Conservation (phyloP, 2,329 filamentous ascomycete genomes). For the Fusarium guadeloupense region DNA sequence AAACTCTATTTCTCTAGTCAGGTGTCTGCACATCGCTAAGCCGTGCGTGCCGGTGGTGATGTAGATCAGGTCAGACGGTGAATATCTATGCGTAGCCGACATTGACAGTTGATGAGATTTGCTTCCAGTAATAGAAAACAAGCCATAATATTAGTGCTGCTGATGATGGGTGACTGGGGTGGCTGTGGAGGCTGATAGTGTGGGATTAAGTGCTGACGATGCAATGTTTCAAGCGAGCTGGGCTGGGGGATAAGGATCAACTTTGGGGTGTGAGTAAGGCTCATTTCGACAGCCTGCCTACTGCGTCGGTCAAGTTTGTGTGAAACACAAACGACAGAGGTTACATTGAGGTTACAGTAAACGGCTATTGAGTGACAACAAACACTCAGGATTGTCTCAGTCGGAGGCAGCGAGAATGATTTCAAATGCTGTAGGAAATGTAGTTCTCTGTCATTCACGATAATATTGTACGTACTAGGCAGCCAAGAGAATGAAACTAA, state of each 20-base stretch:
- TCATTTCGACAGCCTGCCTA: conserved; percentile 2
- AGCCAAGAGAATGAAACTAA: neutral
- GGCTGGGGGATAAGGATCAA: conserved; percentile 12
- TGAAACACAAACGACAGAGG: conserved; percentile 25
- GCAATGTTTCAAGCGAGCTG: conserved; percentile 24
- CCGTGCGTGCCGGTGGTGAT: conserved; percentile 16
- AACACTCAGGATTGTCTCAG: conserved; percentile 37
- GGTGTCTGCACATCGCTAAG: conserved; percentile 8
- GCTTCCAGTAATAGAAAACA: conserved; percentile 19
- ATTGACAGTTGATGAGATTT: neutral
- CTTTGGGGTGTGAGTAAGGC: conserved; percentile 2
- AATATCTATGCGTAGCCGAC: no score
- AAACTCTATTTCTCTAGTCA: conserved; percentile 22
- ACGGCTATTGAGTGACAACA: conserved; percentile 40
- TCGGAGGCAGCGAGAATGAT: neutral
- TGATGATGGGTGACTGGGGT: conserved; percentile 14
- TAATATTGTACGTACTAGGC: neutral
- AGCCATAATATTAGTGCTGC: conserved; percentile 2
- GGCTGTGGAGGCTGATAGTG: conserved; percentile 20
- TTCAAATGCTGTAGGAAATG: no score
- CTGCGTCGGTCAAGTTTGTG: conserved; percentile 4
- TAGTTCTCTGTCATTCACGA: no score
- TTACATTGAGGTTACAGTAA: conserved; percentile 32
- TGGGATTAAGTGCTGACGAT: conserved; percentile 41
- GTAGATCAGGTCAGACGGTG: neutral